Evolutionary conservation across 169 alveolate genomes (phyloP).

Genomic region (Cryptosporidium sp.): DNA sequence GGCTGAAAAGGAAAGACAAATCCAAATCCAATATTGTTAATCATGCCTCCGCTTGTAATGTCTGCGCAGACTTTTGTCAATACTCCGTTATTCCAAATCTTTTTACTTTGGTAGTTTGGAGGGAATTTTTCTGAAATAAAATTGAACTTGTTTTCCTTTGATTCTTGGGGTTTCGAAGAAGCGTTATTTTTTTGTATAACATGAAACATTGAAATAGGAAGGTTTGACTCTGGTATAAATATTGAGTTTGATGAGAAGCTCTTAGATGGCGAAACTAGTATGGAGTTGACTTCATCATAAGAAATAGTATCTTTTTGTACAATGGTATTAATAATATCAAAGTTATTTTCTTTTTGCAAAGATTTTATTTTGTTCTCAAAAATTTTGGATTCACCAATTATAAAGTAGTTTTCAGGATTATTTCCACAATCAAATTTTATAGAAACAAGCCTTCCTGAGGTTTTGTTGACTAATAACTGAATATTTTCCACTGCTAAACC

Average conservation of each 20-base stretch:
- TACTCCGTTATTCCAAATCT: slow-evolving; percentile 64
- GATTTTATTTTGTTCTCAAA: slow-evolving; percentile 6
- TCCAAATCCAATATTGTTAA: slow-evolving; percentile 50
- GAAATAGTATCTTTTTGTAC: not conserved
- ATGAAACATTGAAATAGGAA: slow-evolving; percentile 42
- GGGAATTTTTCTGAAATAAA: slow-evolving; percentile 35
- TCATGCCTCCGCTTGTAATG: slow-evolving; percentile 23
- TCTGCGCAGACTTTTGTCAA: slow-evolving; percentile 57
- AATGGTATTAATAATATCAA: not conserved
- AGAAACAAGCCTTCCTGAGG: not conserved
- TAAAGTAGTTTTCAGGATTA: slow-evolving; percentile 22
- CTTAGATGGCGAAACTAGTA: slow-evolving; percentile 2
- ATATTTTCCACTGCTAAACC: slow-evolving; percentile 46
- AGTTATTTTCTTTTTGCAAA: not conserved
- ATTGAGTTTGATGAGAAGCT: slow-evolving; percentile 18
- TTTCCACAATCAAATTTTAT: slow-evolving; percentile 57
- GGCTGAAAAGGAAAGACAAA: slow-evolving; percentile 52
- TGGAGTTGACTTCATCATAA: slow-evolving; percentile 19
- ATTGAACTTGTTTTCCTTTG: not conserved
- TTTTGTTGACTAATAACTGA: slow-evolving; percentile 10
- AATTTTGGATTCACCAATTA: slow-evolving; percentile 1
- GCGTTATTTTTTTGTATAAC: slow-evolving; percentile 23
- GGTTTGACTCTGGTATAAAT: slow-evolving; percentile 24
- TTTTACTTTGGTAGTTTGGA: slow-evolving; percentile 6
- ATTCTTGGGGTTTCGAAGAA: not conserved